phyloP scores from a whole-genome alignment of 352 stramenopile genomes.

The Phytophthora pini region DNA sequence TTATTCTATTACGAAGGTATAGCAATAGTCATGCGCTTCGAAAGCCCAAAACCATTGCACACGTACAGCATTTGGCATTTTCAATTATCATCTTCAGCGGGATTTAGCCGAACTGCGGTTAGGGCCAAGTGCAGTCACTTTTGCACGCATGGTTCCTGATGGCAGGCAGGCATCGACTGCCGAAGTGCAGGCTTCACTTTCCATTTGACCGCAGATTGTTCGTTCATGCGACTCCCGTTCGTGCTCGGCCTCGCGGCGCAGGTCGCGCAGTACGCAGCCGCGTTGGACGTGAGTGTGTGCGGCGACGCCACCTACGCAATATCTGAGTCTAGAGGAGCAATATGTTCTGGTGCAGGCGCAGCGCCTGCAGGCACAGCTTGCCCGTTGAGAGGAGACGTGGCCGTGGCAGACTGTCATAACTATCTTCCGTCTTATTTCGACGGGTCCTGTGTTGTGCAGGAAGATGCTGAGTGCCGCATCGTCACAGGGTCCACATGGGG shows the following conservation, averaged over 20 bases:
- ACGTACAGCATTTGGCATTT: too few relatives aligned
- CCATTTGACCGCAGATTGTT: conserved; percentile 5
- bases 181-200: conserved; percentile 18
- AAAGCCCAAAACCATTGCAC: too few relatives aligned
- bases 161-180: neutral
- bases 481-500: conserved; percentile 42
- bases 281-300: conserved; percentile 48
- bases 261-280: neutral
- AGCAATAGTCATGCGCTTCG: neutral
- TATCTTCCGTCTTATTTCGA: conserved; percentile 49
- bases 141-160: conserved; percentile 1
- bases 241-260: conserved; percentile 18
- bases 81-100: neutral
- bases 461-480: conserved; percentile 55
- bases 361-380: conserved; percentile 48
- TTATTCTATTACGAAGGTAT: neutral
- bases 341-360: conserved; percentile 25
- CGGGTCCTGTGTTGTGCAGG: conserved; percentile 38
- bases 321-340: conserved; percentile 17
- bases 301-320: conserved; percentile 53
- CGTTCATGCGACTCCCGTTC: conserved; percentile 12
- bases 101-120: neutral
- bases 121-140: conserved; percentile 1
- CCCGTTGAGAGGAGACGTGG: conserved; percentile 50
- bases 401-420: conserved; percentile 47